phyloP scores from a whole-genome alignment of 2,329 filamentous ascomycete species.

The Penicillium sp. region DNA sequence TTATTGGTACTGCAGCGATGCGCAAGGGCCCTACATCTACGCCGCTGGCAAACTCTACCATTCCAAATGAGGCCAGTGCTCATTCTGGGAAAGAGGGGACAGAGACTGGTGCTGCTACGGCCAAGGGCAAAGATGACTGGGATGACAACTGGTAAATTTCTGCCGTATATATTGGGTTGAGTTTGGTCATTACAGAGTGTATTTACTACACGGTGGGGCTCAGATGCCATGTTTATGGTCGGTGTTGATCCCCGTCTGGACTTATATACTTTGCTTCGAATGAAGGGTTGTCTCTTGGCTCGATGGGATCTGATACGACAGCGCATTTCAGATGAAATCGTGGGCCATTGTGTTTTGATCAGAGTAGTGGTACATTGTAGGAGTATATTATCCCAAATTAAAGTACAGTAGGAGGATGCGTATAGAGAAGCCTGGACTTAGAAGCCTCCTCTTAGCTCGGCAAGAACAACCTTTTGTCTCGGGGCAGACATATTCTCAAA shows the following conservation, averaged over 20 bases:
- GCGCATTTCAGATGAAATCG: not conserved
- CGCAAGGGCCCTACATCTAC: conserved; percentile 45
- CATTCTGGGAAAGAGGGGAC: conserved; percentile 17
- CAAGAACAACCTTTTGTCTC: conserved; percentile 57
- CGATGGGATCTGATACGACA: not conserved
- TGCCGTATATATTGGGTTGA: conserved; percentile 3
- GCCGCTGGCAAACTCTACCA: conserved; percentile 17
- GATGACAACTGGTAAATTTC: conserved; percentile 49
- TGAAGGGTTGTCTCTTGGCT: not conserved
- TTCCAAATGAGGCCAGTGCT: conserved; percentile 20
- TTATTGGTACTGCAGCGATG: conserved; percentile 64
- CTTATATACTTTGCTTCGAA: conserved; percentile 11
- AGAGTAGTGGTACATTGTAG: conserved; percentile 5
- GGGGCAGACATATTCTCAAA: conserved; percentile 66
- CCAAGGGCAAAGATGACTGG: conserved; percentile 58
- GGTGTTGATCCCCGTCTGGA: not conserved
- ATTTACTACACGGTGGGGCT: not conserved
- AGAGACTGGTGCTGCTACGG: conserved; percentile 19
- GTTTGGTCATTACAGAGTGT: not conserved
- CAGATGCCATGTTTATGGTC: conserved; percentile 5
- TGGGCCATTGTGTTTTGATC: not conserved
- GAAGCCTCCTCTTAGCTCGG: conserved; percentile 42
- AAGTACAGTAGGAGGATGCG: conserved; percentile 1
- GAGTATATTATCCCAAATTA: not conserved
- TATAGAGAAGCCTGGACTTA: conserved; percentile 1